Base-by-base conservation (phyloP, 257 asterid species). In the Solanum clarkiae region DNA sequence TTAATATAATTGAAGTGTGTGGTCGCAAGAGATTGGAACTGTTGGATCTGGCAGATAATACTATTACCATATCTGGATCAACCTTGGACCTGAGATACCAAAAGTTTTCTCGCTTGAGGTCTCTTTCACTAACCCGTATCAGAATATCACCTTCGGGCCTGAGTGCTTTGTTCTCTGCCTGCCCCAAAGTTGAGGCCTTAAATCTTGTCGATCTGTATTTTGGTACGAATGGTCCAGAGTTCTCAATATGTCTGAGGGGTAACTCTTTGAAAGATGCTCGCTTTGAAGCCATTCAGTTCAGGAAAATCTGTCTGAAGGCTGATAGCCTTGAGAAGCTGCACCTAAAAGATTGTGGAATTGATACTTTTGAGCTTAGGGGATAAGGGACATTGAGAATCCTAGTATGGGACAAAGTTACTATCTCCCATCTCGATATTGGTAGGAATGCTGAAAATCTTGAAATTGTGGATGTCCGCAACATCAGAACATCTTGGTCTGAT, bases 1-100 rank as follows among this genome's bases (percentile, higher is more conserved):
- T 95, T 60, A 94, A 94, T 89, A 91, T 95, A 72, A 93, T 95
- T 51, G 98, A 94, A 84, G 92, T 88, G 88, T 95, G 98, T 85
- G 94, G 98, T 66, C 85, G 95, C 54, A 95, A 91, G 90, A 94
- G 90, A 86, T 92, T 95, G 84, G 98, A 95, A 86, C 88, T 92
- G 29, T 89, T 95, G 90, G 83, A 92, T 69, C 90, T 95, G 93
- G 90, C 93, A 84, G 95, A 91, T 85, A 92, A 92, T 84, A 90
- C 93, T 8, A 91, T 95, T 81, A 84, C 93, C 1, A 95, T 98
- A 72, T 93, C 94, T 32, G 98, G 42, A 36, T 36, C 42, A 36
- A 5, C 42, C 42, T 36, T 36, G 42, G 6, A 90, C 69, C 93
- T 94, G 53, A 86, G 90, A 91, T 95, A 93, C 79, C 97, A 91